Evolutionary conservation across 164 flowering plant species (phyloP).

Genomic region (Akebia trifoliata): DNA sequence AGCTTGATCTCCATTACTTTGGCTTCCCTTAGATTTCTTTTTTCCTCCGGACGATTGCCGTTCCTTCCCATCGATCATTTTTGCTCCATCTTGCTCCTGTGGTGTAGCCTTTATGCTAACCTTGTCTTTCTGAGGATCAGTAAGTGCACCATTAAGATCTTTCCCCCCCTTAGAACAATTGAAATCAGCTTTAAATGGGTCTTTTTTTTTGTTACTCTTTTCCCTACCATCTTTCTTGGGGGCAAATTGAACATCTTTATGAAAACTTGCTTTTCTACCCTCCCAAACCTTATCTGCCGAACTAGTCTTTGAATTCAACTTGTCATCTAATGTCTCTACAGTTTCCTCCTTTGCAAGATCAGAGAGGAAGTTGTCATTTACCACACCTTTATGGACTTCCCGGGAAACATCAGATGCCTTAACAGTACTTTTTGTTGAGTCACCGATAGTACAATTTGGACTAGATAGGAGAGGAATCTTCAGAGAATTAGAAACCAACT

Average conservation of each 20-base stretch:
- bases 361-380: constrained; percentile 17
- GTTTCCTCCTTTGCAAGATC: constrained; percentile 26
- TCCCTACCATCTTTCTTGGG: constrained; percentile 16
- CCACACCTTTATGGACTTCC: constrained; percentile 16
- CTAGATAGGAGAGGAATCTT: constrained; percentile 14
- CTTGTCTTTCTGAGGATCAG: constrained; percentile 18
- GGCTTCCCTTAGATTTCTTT: constrained; percentile 35
- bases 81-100: constrained; percentile 13
- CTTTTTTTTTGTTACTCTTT: constrained; percentile 17
- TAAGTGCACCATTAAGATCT: constrained; percentile 16
- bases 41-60: constrained; percentile 22
- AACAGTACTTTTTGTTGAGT: constrained; percentile 14
- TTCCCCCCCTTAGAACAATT: constrained; percentile 23
- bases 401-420: constrained; percentile 15
- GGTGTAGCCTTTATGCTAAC: constrained; percentile 14
- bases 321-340: constrained; percentile 26
- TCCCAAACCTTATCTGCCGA: constrained; percentile 20
- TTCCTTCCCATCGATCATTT: constrained; percentile 15
- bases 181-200: constrained; percentile 11
- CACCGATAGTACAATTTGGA: constrained; percentile 11
- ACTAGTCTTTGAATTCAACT: constrained; percentile 19
- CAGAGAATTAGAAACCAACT: constrained; percentile 15
- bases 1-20: constrained; percentile 15
- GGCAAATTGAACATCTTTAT: constrained; percentile 14
- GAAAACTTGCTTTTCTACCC: constrained; percentile 9